Percentiles rank a stretch among this genome's conserved stretches.
phyloP scores from a whole-genome alignment of 2,329 filamentous ascomycete species.

The Paecilomyces formosus region DNA sequence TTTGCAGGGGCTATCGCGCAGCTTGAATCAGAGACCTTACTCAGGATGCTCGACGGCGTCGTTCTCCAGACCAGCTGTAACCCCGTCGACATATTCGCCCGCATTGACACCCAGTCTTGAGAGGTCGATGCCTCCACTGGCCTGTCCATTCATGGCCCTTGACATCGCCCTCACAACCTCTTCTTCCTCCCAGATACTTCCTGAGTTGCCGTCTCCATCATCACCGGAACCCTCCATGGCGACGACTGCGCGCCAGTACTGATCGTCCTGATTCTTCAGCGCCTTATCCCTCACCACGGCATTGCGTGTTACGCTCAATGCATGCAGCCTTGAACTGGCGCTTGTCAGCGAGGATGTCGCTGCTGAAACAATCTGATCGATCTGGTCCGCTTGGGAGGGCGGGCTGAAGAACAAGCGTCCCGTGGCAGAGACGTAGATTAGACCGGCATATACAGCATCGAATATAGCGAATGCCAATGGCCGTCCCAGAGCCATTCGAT shows the following conservation, averaged over 20 bases:
- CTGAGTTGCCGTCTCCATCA: slow-evolving; percentile 56
- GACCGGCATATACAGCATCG: slow-evolving; percentile 55
- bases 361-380: slow-evolving; percentile 46
- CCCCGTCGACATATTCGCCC: slow-evolving; percentile 35
- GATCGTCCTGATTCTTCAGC: slow-evolving; percentile 57
- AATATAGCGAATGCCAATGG: slow-evolving; percentile 56
- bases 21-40: not conserved
- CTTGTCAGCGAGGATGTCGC: slow-evolving; percentile 50
- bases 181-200: slow-evolving; percentile 63
- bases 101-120: slow-evolving; percentile 35
- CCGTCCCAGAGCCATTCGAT: slow-evolving; percentile 51
- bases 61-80: slow-evolving; percentile 32
- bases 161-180: slow-evolving; percentile 58
- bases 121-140: slow-evolving; percentile 31
- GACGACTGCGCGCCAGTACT: slow-evolving; percentile 60
- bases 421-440: slow-evolving; percentile 71
- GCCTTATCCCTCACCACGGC: slow-evolving; percentile 66
- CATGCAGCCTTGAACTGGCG: slow-evolving; percentile 60
- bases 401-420: slow-evolving; percentile 66
- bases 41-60: slow-evolving; percentile 1
- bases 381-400: slow-evolving; percentile 55
- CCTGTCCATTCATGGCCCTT: slow-evolving; percentile 64
- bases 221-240: slow-evolving; percentile 58
- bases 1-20: not conserved
- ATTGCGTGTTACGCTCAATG: slow-evolving; percentile 70